These are phyloP conservation scores for Didymella glomerata DNA, from an alignment of 2,329 filamentous ascomycete species.

Conservation along the genomic window DNA sequence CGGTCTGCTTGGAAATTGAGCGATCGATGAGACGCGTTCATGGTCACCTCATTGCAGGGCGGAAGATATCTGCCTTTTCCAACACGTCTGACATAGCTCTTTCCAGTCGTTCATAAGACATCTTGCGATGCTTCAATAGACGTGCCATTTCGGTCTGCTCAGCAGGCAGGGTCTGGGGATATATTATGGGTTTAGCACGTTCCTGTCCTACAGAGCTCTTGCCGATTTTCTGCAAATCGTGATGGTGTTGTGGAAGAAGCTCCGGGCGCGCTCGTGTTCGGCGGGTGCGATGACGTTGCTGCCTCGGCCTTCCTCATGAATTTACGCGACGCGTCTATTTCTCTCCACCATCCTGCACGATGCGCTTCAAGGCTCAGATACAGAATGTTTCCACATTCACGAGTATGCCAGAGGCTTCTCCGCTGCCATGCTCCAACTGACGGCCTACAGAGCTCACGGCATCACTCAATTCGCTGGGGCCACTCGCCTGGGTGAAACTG, in stretches of 20 bases:
- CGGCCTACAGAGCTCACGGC: constrained; percentile 64
- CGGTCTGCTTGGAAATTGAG: not conserved
- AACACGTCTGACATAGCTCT: too few species aligned
- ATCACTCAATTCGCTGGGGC: constrained; percentile 72
- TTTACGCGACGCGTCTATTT: constrained; percentile 23
- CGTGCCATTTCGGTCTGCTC: too few species aligned
- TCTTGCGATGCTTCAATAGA: too few species aligned
- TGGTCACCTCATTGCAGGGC: too few species aligned
- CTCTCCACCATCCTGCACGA: constrained; percentile 37
- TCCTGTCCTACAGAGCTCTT: not conserved
- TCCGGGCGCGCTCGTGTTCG: not conserved
- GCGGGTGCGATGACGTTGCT: constrained; percentile 15
- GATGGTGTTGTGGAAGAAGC: not conserved
- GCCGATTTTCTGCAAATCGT: not conserved
- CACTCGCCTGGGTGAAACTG: constrained; percentile 89
- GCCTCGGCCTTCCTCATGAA: constrained; percentile 16
- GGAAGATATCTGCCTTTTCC: too few species aligned
- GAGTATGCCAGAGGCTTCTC: constrained; percentile 45
- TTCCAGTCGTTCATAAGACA: too few species aligned
- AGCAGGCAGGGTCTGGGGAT: not conserved
- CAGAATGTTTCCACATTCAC: constrained; percentile 62
- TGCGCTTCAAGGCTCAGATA: constrained; percentile 64
- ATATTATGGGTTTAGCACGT: too few species aligned
- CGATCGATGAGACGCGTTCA: not conserved
- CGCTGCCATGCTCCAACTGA: constrained; percentile 4